A percentile compares a stretch with the other conserved stretches of the same genome.
Evolutionary conservation across 2,329 filamentous ascomycete genomes (phyloP).

Genomic region (Lanzia echinophila): DNA sequence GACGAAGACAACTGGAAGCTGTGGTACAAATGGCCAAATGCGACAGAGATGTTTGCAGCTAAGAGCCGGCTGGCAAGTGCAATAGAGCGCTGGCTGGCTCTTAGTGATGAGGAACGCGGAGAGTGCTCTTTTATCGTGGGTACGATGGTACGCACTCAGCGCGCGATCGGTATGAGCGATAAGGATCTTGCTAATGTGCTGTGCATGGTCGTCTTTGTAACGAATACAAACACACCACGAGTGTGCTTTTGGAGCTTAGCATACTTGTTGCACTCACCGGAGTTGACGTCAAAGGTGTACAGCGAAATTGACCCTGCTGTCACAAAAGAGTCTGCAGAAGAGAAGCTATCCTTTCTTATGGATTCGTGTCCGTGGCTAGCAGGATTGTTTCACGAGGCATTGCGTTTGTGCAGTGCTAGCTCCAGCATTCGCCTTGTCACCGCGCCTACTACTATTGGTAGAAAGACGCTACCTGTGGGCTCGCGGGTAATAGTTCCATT

Average conservation of each 20-base stretch:
- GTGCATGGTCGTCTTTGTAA: neutral
- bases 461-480: neutral
- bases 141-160: neutral
- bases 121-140: neutral
- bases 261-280: neutral
- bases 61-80: neutral
- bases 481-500: neutral
- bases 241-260: neutral
- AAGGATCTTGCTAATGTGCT: neutral
- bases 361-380: neutral
- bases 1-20: constrained; percentile 6
- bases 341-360: neutral
- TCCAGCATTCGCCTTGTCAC: neutral
- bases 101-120: neutral
- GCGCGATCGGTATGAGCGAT: neutral
- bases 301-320: neutral
- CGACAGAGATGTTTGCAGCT: constrained; percentile 1
- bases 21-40: constrained; percentile 1
- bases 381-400: neutral
- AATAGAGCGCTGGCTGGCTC: neutral
- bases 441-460: neutral
- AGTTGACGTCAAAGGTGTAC: neutral
- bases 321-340: neutral
- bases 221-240: neutral
- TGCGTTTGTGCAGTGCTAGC: neutral